Evolutionary conservation across 352 stramenopile species (phyloP).

Genomic region (Thalassiosira exigua): DNA sequence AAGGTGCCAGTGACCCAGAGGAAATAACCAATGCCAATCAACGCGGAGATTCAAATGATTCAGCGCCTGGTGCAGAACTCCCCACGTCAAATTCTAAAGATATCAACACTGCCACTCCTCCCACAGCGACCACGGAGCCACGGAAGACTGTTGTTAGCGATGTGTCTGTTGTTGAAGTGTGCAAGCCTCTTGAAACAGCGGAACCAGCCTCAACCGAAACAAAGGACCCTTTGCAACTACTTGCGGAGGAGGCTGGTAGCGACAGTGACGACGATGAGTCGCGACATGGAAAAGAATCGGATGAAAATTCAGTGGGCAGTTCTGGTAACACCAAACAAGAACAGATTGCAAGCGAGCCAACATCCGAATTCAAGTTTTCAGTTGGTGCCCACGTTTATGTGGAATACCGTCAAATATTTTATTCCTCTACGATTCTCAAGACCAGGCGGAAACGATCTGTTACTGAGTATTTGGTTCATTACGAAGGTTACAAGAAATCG

Average conservation of each 20-base stretch:
- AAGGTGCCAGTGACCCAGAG: not conserved
- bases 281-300: conserved; percentile 19
- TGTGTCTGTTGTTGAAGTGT: conserved; percentile 3
- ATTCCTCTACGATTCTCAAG: conserved; percentile 63
- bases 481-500: conserved; percentile 69
- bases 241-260: conserved; percentile 17
- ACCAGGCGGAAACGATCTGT: conserved; percentile 30
- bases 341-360: conserved; percentile 4
- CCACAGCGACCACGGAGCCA: conserved; percentile 1
- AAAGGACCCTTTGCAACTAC: conserved; percentile 1
- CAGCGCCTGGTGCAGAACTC: not conserved
- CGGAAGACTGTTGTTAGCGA: conserved; percentile 36
- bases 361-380: conserved; percentile 42
- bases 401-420: conserved; percentile 62
- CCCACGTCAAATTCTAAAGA: not conserved
- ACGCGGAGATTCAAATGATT: not conserved
- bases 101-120: conserved; percentile 23
- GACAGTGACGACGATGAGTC: conserved; percentile 12
- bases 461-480: conserved; percentile 65
- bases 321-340: conserved; percentile 12
- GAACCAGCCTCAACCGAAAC: not conserved
- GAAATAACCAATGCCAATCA: not conserved
- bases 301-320: conserved; percentile 32
- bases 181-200: not conserved
- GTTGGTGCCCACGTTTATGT: conserved; percentile 61